Evolutionary conservation across 306 rosid species (phyloP), one percentile per base, ranked within the genome.

Genomic region (Prinsepia uniflora): DNA sequence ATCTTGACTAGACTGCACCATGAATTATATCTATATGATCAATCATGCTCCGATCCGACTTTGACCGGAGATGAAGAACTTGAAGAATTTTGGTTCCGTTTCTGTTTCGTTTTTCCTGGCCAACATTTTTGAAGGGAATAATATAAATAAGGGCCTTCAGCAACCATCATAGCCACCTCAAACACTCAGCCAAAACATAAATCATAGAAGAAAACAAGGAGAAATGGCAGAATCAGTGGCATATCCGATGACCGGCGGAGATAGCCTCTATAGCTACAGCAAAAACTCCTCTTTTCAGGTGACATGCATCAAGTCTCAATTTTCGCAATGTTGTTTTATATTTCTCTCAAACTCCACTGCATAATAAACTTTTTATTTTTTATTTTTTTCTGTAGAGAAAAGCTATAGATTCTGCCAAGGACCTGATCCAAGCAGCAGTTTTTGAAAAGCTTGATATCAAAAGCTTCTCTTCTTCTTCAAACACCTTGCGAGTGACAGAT

Each of bases 401-500:
- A 20, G 79, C 55, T 39, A 64, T 70, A 24, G 52, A 30, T 10
- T 13, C 30, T 24, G 65, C 52, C 47, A 60, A 58, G 72, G 70
- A 75, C 17, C 73, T 74, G 22, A 57, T 74, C 39, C 55, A 70
- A 14, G 72, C 77, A 15, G 78, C 72, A 65, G 17, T 76, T 43
- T 36, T 10, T 1, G 78, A 66, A 64, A 80, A 73, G 18, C 76
- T 80, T 24, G 78, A 76, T 39, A 6, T 49, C 24, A 6, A 41
- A 3, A 47, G 42, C 36, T 12, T 72, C 18, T 36, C 77, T 17
- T 36, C 65, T 43, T 36, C 65, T 43, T 70, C 80, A 7, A 48
- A 66, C 54, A 57, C 77, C 17, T 76, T 73, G 40, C 67, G 17
- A 7, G 58, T 83, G 0, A 79, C 84, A 0, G 84, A 83, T 56